phyloP scores from a whole-genome alignment of 352 stramenopile species.

The Phytophthora sp. region DNA sequence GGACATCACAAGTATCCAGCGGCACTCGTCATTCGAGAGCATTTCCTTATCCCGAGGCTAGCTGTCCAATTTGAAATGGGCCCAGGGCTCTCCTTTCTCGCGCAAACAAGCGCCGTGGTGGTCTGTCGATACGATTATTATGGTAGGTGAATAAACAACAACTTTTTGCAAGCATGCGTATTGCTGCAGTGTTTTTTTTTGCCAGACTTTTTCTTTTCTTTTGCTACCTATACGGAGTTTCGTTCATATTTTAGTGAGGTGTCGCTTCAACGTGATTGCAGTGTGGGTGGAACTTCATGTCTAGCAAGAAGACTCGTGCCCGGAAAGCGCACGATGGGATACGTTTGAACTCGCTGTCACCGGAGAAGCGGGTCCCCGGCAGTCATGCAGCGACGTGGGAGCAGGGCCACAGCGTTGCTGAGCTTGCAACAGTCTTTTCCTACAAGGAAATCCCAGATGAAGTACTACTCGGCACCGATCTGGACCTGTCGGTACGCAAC shows the following conservation, averaged over 20 bases:
- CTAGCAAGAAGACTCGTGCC: slow-evolving; percentile 38
- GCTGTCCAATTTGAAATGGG: not conserved
- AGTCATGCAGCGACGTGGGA: slow-evolving; percentile 1
- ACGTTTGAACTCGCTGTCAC: slow-evolving; percentile 44
- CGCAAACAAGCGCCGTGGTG: slow-evolving; percentile 7
- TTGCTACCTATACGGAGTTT: not conserved
- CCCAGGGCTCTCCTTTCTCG: slow-evolving; percentile 8
- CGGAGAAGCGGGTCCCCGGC: slow-evolving; percentile 5
- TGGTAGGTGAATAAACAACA: slow-evolving; percentile 38
- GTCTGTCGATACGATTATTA: slow-evolving; percentile 50
- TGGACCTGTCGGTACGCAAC: slow-evolving; percentile 63
- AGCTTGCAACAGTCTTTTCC: slow-evolving; percentile 50
- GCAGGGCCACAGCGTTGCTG: slow-evolving; percentile 28
- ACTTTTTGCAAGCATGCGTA: slow-evolving; percentile 21
- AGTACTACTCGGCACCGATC: slow-evolving; percentile 53
- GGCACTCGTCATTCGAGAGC: slow-evolving; percentile 82
- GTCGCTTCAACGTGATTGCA: not conserved
- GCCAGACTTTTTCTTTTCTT: too few species aligned
- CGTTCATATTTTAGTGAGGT: not conserved
- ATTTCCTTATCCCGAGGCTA: slow-evolving; percentile 63
- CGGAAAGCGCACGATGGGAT: slow-evolving; percentile 54
- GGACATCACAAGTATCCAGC: slow-evolving; percentile 72
- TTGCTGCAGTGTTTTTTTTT: too few species aligned
- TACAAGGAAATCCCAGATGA: slow-evolving; percentile 75
- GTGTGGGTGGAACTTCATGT: slow-evolving; percentile 19